A percentile compares a stretch with the other conserved stretches of the same genome.
These are phyloP conservation scores for Amesomyces nigricolor DNA, from an alignment of 2,329 filamentous ascomycete genomes.

Conservation along the genomic window DNA sequence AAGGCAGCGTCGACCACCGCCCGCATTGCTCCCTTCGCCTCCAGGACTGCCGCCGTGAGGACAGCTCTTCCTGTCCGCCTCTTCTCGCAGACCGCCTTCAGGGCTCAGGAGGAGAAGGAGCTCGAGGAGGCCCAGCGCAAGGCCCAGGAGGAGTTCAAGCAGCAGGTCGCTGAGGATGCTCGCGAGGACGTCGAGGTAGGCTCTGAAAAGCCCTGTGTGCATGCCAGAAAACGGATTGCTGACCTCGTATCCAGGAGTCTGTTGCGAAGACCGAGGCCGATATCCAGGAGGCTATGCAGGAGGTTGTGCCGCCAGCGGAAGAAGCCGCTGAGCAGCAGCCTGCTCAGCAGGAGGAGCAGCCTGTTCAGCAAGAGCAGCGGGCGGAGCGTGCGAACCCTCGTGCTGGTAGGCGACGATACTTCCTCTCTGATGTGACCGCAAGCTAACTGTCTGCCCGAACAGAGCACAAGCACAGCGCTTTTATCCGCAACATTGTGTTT, in stretches of 20 bases:
- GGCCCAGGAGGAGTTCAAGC: constrained; percentile 2
- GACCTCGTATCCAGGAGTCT: constrained; percentile 1
- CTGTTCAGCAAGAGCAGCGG: too few species aligned
- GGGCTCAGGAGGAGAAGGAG: constrained; percentile 17
- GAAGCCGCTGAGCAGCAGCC: neutral
- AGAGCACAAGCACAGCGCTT: constrained; percentile 20
- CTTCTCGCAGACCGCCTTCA: constrained; percentile 30
- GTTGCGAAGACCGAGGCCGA: constrained; percentile 11
- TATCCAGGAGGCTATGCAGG: constrained; percentile 19
- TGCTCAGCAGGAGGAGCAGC: too few species aligned
- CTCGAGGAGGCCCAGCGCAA: constrained; percentile 11
- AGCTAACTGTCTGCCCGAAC: neutral
- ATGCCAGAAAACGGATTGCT: neutral
- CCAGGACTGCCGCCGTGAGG: constrained; percentile 14
- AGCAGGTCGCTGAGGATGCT: constrained; percentile 1
- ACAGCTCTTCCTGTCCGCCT: constrained; percentile 23
- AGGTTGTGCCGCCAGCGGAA: neutral
- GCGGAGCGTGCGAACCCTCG: too few species aligned
- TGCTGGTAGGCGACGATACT: too few species aligned
- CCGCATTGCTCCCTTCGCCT: constrained; percentile 24
- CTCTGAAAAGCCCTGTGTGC: neutral
- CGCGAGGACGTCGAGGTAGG: constrained; percentile 11
- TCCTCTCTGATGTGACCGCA: too few species aligned
- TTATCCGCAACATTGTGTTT: constrained; percentile 35
- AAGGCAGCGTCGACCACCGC: constrained; percentile 24